Conservation (phyloP, 139 green algal genomes). For the Micromonas commoda region DNA sequence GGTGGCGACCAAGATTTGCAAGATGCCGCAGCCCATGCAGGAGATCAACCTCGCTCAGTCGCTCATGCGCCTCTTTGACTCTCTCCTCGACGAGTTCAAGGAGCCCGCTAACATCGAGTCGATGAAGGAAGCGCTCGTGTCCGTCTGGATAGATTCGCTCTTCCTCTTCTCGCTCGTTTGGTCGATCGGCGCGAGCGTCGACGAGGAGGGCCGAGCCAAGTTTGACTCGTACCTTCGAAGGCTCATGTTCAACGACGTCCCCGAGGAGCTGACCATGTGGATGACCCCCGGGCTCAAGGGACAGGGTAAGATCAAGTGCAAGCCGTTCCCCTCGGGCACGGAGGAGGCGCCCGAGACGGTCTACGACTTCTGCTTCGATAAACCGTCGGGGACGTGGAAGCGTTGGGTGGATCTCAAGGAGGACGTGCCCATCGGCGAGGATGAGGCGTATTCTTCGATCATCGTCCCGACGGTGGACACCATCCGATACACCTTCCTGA, state of each 20-base stretch:
- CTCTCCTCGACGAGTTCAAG: constrained; percentile 65
- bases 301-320: constrained; percentile 43
- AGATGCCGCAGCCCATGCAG: constrained; percentile 58
- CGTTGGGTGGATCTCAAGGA: constrained; percentile 60
- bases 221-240: constrained; percentile 47
- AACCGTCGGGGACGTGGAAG: constrained; percentile 51
- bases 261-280: constrained; percentile 57
- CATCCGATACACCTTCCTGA: constrained; percentile 56
- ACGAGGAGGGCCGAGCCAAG: constrained; percentile 63
- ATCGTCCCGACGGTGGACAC: constrained; percentile 68
- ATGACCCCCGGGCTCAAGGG: constrained; percentile 52
- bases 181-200: constrained; percentile 64
- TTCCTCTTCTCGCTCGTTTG: constrained; percentile 80
- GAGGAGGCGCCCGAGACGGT: constrained; percentile 67
- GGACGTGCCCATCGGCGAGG: constrained; percentile 48
- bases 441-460: constrained; percentile 65
- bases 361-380: constrained; percentile 71
- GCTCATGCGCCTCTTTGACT: constrained; percentile 52
- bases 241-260: constrained; percentile 53
- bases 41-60: constrained; percentile 59
- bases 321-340: constrained; percentile 40
- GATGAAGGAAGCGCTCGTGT: constrained; percentile 40
- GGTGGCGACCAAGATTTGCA: constrained; percentile 48
- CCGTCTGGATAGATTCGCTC: constrained; percentile 60
- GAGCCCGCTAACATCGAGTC: constrained; percentile 6